Evolutionary conservation across 306 rosid genomes (phyloP), one percentile per base, ranked within the genome.

Genomic region (Biancaea sappan): DNA sequence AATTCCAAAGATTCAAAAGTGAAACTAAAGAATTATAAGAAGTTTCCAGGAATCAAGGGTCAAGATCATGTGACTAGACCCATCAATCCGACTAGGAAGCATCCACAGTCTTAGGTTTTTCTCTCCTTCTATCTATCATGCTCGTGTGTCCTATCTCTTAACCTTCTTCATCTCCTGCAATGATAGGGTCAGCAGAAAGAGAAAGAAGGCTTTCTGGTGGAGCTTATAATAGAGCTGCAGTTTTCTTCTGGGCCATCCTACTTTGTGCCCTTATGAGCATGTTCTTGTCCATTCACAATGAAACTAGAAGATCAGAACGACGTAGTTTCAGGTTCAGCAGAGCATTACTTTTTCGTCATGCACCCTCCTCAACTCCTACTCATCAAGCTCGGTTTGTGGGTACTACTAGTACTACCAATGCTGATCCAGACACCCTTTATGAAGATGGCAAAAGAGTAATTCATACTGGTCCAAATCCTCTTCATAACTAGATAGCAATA

Each of bases 401-500:
- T 25, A 24, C 34, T 5, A 56, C 4, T 10, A 25, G 2, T 8
- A 5, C 7, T 34, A 8, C 29, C 4, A 47, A 69, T 41, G 79
- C 76, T 64, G 79, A 66, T 22, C 34, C 81, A 9, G 81, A 79
- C 61, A 52, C 61, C 12, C 29, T 70, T n/a, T 88, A 81, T 56
- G 91, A 52, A 8, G 92, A 89, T 10, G 87, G 87, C 13, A 88
- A 93, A 73, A 87, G 98, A 84, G 2, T 71, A 76, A 84, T 93
- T 85, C 98, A 91, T 68, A 93, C 97, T 1, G 98, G 98, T 81
- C 98, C 98, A 58, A 93, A 93, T 65, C 98, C 98, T 80, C 98
- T 93, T 81, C 97, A 93, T 79, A 93, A 92, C 86, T 90, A 86
- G 86, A 70, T n/a, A 2, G 43, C 13, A 1, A 38, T 3, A 31